A percentile compares a stretch with the other conserved stretches of the same genome.
Conservation (phyloP, 495 filamentous ascomycete species). For the Parmelia sp. region DNA sequence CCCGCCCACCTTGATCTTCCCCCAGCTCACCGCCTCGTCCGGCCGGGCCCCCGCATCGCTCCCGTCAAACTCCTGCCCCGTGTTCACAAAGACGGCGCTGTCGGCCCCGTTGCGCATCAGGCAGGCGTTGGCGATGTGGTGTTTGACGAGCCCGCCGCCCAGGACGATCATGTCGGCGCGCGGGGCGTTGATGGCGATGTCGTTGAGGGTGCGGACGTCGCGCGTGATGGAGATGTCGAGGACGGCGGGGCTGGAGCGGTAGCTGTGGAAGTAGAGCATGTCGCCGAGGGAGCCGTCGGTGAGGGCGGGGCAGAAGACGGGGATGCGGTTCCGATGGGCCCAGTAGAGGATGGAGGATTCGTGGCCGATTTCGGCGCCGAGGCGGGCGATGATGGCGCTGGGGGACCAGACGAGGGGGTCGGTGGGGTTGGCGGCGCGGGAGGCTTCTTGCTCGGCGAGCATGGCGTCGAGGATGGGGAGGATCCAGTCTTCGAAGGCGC, state of each 20-base stretch:
- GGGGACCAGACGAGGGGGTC: conserved; percentile 83
- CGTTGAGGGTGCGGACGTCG: conserved; percentile 86
- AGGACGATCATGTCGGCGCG: conserved; percentile 89
- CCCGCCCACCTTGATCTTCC: conserved; percentile 86
- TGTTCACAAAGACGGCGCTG: conserved; percentile 94
- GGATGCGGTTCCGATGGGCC: conserved; percentile 89
- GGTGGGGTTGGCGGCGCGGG: conserved; percentile 28
- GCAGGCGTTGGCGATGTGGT: conserved; percentile 95
- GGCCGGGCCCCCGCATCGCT: conserved; percentile 93
- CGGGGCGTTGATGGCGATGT: conserved; percentile 79
- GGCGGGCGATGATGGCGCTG: conserved; percentile 71
- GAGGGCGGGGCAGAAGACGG: conserved; percentile 91
- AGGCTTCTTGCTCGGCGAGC: conserved; percentile 86
- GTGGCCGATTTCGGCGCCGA: conserved; percentile 89
- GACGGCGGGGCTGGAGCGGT: conserved; percentile 69
- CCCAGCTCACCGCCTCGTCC: conserved; percentile 97
- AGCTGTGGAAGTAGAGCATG: conserved; percentile 97
- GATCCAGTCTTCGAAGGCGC: conserved; percentile 95
- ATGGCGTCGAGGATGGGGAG: conserved; percentile 84
- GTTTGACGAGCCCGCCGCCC: conserved; percentile 88
- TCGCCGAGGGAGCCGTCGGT: conserved; percentile 93
- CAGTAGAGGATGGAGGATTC: conserved; percentile 86
- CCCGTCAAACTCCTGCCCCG: conserved; percentile 92
- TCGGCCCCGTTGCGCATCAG: conserved; percentile 96
- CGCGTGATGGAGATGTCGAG: conserved; percentile 81